Conservation (phyloP, 2,329 filamentous ascomycete genomes). For the Diaporthe destruens region DNA sequence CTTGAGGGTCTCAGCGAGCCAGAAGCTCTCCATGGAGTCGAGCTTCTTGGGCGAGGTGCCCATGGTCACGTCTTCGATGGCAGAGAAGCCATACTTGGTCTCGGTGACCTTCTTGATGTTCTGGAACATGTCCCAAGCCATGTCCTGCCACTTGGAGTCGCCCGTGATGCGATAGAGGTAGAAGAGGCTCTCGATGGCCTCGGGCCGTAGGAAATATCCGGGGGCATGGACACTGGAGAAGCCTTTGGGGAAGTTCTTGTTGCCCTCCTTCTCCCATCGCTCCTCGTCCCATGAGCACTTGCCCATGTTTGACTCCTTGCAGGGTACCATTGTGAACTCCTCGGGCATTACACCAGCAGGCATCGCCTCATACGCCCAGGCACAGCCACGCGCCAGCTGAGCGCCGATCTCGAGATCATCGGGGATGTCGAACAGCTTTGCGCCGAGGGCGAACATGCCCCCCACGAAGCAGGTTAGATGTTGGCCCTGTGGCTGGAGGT, state of each 20-base stretch:
- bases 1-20: conserved; percentile 82
- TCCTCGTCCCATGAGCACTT: conserved; percentile 66
- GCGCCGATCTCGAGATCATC: conserved; percentile 59
- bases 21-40: conserved; percentile 70
- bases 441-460: conserved; percentile 59
- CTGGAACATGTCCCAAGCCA: conserved; percentile 64
- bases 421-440: conserved; percentile 51
- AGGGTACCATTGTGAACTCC: conserved; percentile 52
- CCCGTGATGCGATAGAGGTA: conserved; percentile 65
- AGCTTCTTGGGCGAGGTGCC: conserved; percentile 55
- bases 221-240: conserved; percentile 67
- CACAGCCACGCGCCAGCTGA: conserved; percentile 64
- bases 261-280: conserved; percentile 48
- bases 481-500: conserved; percentile 54
- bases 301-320: conserved; percentile 52
- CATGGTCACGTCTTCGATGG: conserved; percentile 54
- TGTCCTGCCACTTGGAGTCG: conserved; percentile 57
- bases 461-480: conserved; percentile 59
- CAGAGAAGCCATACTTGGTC: conserved; percentile 59
- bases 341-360: conserved; percentile 68
- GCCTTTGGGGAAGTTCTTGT: conserved; percentile 60
- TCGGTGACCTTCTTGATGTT: conserved; percentile 57
- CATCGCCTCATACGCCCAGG: conserved; percentile 66
- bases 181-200: conserved; percentile 66
- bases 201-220: conserved; percentile 60